phyloP scores from a whole-genome alignment of 2,329 filamentous ascomycete species.

The Fusarium buxicola region DNA sequence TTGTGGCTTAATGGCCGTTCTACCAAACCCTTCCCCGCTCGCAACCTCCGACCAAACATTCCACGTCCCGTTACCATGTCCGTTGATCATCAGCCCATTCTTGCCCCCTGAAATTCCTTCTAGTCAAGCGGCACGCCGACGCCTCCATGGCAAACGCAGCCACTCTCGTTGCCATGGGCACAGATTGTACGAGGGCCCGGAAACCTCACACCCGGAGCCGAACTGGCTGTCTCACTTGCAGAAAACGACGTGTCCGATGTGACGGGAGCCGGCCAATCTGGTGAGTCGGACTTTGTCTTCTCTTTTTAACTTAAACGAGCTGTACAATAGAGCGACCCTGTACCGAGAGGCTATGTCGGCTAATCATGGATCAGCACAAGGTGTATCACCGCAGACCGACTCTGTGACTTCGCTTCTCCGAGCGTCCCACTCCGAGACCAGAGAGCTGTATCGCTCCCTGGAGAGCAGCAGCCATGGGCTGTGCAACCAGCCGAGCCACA shows the following conservation, averaged over 20 bases:
- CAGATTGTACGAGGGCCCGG: constrained; percentile 15
- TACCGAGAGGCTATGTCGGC: not conserved
- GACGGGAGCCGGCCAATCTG: constrained; percentile 36
- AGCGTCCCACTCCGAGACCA: constrained; percentile 42
- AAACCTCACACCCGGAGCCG: constrained; percentile 39
- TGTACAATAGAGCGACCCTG: not conserved
- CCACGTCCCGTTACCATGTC: not conserved
- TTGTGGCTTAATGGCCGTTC: not conserved
- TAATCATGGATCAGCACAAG: constrained; percentile 20
- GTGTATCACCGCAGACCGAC: constrained; percentile 21
- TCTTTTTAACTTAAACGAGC: not conserved
- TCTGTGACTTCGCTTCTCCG: constrained; percentile 33
- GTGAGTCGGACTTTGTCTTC: constrained; percentile 20
- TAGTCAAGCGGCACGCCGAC: too few relatives aligned
- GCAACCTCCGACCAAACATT: not conserved
- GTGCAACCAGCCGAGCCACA: not conserved
- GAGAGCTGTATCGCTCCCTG: constrained; percentile 29
- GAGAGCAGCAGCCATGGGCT: constrained; percentile 41
- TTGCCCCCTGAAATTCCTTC: not conserved
- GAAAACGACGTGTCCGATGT: constrained; percentile 40
- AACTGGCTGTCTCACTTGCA: constrained; percentile 37
- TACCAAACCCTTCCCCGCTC: too few relatives aligned
- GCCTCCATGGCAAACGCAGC: not conserved
- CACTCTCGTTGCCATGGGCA: constrained; percentile 1
- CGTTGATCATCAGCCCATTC: not conserved